Evolutionary conservation across 1,284 basidiomycete species (phyloP).

Genomic region (Ustanciosporium gigantosporum): DNA sequence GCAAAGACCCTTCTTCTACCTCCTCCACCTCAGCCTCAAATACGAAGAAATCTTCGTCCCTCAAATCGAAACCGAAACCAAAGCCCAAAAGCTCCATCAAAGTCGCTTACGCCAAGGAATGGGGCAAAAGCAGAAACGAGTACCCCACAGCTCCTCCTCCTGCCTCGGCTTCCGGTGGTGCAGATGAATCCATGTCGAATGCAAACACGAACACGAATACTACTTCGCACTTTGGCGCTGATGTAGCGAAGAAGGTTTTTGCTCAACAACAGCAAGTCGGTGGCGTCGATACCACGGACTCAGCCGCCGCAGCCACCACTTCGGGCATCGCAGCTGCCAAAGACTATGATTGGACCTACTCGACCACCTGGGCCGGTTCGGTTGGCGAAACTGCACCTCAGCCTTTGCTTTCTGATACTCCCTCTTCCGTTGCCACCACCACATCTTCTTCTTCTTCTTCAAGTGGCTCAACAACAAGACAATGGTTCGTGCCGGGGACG

Average conservation of each 20-base stretch:
- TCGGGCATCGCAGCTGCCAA: slow-evolving; percentile 39
- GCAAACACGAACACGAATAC: too few species aligned
- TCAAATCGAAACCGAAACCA: slow-evolving; percentile 13
- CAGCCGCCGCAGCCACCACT: slow-evolving; percentile 7
- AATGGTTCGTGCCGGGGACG: slow-evolving; percentile 29
- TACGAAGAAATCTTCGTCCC: too few species aligned
- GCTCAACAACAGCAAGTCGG: background rate
- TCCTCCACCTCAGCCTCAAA: background rate
- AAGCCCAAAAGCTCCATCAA: slow-evolving; percentile 70
- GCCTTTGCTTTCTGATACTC: slow-evolving; percentile 2
- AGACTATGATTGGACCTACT: slow-evolving; percentile 95
- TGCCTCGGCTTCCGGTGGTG: background rate
- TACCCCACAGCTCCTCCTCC: background rate
- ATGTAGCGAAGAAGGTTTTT: slow-evolving; percentile 12
- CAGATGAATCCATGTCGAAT: background rate
- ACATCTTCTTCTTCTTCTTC: background rate
- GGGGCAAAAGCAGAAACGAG: slow-evolving; percentile 80
- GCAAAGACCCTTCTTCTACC: slow-evolving; percentile 6
- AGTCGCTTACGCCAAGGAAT: slow-evolving; percentile 90
- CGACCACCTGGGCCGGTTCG: slow-evolving; percentile 80
- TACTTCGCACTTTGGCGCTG: slow-evolving; percentile 43
- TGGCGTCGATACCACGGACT: background rate
- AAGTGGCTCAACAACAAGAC: background rate
- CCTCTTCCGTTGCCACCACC: background rate
- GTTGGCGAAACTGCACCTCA: slow-evolving; percentile 12